A percentile compares a stretch with the other conserved stretches of the same genome.
phyloP scores from a whole-genome alignment of 139 green algal species.

The Nannochloris sp. region DNA sequence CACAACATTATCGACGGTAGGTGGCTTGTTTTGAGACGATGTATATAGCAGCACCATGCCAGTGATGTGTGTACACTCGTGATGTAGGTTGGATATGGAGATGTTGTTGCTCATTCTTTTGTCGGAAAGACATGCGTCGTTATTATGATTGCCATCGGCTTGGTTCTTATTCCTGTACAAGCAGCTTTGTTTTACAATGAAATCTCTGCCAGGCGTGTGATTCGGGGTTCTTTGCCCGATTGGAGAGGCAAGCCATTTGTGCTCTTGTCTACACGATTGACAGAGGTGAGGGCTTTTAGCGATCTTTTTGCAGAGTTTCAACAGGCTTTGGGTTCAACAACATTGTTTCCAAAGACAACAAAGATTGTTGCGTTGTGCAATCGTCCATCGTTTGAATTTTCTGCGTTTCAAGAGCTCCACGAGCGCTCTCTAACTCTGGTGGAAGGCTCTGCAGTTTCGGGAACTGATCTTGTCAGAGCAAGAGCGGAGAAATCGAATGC shows the following conservation, averaged over 20 bases:
- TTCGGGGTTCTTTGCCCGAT: conserved; percentile 24
- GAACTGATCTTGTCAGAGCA: conserved; percentile 45
- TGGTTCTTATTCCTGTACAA: conserved; percentile 73
- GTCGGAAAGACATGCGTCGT: conserved; percentile 53
- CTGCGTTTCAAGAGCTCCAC: conserved; percentile 72
- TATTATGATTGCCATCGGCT: conserved; percentile 60
- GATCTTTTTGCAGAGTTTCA: conserved; percentile 65
- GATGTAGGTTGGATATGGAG: conserved; percentile 44
- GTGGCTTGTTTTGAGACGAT: background rate
- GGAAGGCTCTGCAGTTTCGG: conserved; percentile 56
- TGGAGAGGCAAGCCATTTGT: conserved; percentile 34
- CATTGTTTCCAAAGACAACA: conserved; percentile 21
- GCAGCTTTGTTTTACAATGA: conserved; percentile 55
- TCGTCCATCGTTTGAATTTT: conserved; percentile 56
- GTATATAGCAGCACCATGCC: background rate
- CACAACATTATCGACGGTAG: conserved; percentile 42
- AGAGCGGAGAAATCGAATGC: conserved; percentile 35
- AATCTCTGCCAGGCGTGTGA: conserved; percentile 39
- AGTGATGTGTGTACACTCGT: conserved; percentile 11
- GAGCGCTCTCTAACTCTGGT: conserved; percentile 58
- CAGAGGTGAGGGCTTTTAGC: conserved; percentile 60
- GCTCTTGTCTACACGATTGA: conserved; percentile 51
- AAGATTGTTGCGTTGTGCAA: conserved; percentile 56
- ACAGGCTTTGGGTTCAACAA: conserved; percentile 22
- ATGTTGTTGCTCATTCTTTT: conserved; percentile 42